These are phyloP conservation scores for Sporothrix globosa DNA, from an alignment of 2,329 filamentous ascomycete species.

Conservation along the genomic window DNA sequence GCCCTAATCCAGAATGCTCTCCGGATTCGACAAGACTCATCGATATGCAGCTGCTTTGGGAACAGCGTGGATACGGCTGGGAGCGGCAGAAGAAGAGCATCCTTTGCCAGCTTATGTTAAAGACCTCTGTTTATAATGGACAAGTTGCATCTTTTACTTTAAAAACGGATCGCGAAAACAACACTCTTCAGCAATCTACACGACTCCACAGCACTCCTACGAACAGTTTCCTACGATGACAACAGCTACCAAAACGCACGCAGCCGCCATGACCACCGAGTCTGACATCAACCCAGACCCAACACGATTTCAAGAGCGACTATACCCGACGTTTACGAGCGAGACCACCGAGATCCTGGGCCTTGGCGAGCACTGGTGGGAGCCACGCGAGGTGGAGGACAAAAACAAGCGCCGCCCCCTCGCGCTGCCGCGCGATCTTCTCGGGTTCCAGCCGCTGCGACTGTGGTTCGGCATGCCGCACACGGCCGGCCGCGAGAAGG, in stretches of 20 bases:
- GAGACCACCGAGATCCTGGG: constrained; percentile 27
- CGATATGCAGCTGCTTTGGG: background rate
- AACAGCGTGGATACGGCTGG: background rate
- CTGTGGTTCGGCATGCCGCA: constrained; percentile 36
- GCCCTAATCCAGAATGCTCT: no score
- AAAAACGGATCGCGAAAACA: no score
- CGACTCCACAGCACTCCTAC: background rate
- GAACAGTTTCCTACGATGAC: background rate
- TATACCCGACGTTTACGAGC: background rate
- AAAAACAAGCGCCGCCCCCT: background rate
- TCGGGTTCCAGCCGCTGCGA: constrained; percentile 36
- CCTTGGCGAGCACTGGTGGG: constrained; percentile 34
- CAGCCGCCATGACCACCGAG: background rate
- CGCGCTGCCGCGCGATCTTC: constrained; percentile 29
- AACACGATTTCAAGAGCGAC: constrained; percentile 14
- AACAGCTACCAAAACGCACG: background rate
- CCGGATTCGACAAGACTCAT: background rate
- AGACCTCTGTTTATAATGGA: no score
- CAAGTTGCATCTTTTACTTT: no score
- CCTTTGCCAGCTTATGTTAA: background rate
- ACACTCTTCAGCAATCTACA: background rate
- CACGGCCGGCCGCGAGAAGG: constrained; percentile 31
- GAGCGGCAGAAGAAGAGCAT: background rate
- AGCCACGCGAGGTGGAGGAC: constrained; percentile 26
- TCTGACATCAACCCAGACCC: constrained; percentile 29